phyloP scores from a whole-genome alignment of 2,329 filamentous ascomycete species.

The Blumeria hordei region DNA sequence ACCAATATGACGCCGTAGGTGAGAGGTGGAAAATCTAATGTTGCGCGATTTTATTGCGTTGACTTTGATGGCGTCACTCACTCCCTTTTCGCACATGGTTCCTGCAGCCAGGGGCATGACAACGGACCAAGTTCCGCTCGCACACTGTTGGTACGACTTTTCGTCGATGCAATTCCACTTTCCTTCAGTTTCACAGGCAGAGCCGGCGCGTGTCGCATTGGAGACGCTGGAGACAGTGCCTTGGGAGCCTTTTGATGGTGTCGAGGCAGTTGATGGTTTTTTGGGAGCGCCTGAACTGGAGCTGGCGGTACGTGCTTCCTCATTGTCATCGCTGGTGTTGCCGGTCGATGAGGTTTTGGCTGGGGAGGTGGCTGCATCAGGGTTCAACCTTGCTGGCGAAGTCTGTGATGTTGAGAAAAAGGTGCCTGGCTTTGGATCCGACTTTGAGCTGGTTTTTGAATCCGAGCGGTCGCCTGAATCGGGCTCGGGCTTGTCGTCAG shows the following conservation, averaged over 20 bases:
- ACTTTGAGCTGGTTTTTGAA: background rate
- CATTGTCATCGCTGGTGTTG: background rate
- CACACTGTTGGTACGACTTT: conserved; percentile 28
- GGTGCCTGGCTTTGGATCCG: background rate
- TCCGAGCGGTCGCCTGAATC: background rate
- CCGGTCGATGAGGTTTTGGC: conserved; percentile 11
- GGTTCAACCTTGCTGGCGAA: conserved; percentile 4
- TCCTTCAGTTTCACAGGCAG: conserved; percentile 25
- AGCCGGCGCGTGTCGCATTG: conserved; percentile 15
- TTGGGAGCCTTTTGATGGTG: conserved; percentile 6
- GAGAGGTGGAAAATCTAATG: conserved; percentile 10
- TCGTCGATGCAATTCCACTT: conserved; percentile 29
- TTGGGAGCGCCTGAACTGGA: conserved; percentile 7
- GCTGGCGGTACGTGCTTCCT: no score
- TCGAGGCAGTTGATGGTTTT: conserved; percentile 4
- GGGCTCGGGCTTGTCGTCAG: background rate
- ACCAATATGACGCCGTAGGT: conserved; percentile 10
- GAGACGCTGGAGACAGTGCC: conserved; percentile 2
- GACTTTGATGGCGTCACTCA: conserved; percentile 19
- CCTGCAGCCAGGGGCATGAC: conserved; percentile 21
- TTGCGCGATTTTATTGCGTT: conserved; percentile 10
- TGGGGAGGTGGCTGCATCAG: conserved; percentile 3
- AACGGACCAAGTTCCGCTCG: conserved; percentile 25
- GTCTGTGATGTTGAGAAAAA: background rate
- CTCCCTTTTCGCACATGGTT: conserved; percentile 21